These are phyloP conservation scores for Penicillium goetzii DNA, from an alignment of 495 filamentous ascomycete genomes.

Conservation along the genomic window DNA sequence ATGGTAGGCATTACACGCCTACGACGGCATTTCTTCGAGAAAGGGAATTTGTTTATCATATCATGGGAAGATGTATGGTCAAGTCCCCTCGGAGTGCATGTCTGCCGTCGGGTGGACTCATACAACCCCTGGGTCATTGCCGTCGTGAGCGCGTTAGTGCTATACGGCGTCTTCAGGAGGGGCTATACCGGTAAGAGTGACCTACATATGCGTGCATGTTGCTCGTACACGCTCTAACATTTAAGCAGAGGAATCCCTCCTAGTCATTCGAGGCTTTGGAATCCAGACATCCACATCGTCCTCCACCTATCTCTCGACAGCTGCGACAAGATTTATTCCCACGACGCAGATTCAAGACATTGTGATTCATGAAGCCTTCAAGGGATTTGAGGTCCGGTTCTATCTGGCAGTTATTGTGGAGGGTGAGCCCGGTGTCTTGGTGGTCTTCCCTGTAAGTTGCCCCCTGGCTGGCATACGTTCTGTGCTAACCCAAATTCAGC, in stretches of 20 bases:
- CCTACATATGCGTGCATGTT: background rate
- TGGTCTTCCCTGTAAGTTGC: slow-evolving; percentile 80
- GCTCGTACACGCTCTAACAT: slow-evolving; percentile 28
- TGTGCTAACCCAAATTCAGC: slow-evolving; percentile 39
- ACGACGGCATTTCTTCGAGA: slow-evolving; percentile 31
- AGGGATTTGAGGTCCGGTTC: slow-evolving; percentile 87
- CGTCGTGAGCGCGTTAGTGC: slow-evolving; percentile 35
- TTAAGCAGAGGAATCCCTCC: slow-evolving; percentile 73
- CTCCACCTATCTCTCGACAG: slow-evolving; percentile 62
- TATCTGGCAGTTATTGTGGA: slow-evolving; percentile 91
- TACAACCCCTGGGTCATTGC: slow-evolving; percentile 39
- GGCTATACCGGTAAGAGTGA: slow-evolving; percentile 51
- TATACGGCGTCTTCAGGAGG: slow-evolving; percentile 54
- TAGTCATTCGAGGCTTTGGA: slow-evolving; percentile 86
- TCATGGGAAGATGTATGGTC: slow-evolving; percentile 42
- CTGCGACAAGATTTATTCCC: slow-evolving; percentile 88
- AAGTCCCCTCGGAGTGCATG: slow-evolving; percentile 31
- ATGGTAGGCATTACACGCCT: slow-evolving; percentile 46
- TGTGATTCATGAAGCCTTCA: slow-evolving; percentile 93
- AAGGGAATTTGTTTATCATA: slow-evolving; percentile 22
- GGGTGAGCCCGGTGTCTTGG: slow-evolving; percentile 83
- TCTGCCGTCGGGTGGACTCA: slow-evolving; percentile 41
- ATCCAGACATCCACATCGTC: slow-evolving; percentile 83
- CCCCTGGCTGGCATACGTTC: background rate
- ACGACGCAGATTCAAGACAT: slow-evolving; percentile 90